Conservation (phyloP, 306 rosid species). For the Quercus engelmannii region DNA sequence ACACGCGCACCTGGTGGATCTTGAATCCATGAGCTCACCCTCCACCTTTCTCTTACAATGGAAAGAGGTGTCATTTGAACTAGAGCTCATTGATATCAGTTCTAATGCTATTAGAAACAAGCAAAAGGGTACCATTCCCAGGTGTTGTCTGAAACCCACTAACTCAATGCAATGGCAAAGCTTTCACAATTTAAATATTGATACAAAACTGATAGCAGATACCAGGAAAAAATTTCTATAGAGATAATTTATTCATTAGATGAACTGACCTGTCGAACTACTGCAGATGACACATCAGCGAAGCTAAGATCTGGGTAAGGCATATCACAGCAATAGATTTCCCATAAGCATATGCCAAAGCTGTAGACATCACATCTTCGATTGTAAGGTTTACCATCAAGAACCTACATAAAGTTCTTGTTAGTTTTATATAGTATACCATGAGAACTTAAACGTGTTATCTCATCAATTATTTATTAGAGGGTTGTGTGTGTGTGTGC, state of each 20-base stretch:
- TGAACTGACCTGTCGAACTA: conserved; percentile 56
- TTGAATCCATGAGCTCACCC: no score
- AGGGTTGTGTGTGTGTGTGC: not conserved
- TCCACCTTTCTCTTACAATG: no score
- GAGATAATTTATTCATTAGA: not conserved
- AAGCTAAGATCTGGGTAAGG: conserved; percentile 76
- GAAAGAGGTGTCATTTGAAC: no score
- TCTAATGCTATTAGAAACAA: no score
- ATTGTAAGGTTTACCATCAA: conserved; percentile 73
- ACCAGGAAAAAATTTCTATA: not conserved
- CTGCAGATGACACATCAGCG: conserved; percentile 56
- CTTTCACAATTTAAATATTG: not conserved
- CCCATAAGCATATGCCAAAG: conserved; percentile 80
- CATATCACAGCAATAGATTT: conserved; percentile 66
- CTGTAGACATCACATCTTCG: conserved; percentile 78
- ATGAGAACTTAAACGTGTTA: not conserved
- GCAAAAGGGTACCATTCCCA: not conserved
- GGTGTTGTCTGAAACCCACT: not conserved
- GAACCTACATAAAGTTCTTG: conserved; percentile 37
- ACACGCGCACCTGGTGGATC: no score
- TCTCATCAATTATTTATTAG: not conserved
- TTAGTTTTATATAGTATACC: not conserved
- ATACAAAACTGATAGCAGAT: not conserved
- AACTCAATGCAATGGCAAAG: not conserved
- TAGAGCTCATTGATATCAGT: no score